A percentile compares a stretch with the other conserved stretches of the same genome.
Conservation (phyloP, 1,284 basidiomycete genomes). For the Schizopora paradoxa region DNA sequence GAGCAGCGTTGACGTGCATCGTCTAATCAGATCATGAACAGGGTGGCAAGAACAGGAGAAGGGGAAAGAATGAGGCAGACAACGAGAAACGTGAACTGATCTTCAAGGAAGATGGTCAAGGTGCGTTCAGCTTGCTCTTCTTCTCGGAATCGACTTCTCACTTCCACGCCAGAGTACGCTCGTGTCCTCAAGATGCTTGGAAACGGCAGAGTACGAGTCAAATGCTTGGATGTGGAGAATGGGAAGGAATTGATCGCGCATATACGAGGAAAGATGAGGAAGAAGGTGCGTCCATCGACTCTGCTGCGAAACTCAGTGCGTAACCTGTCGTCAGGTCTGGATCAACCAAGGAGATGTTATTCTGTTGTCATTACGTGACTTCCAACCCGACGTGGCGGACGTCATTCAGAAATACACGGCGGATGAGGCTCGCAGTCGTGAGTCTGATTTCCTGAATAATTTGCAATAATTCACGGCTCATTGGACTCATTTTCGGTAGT, state of each 20-base stretch:
- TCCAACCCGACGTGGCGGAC: constrained; percentile 99
- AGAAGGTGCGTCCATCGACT: constrained; percentile 67
- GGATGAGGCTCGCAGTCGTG: constrained; percentile 84
- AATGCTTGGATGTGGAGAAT: constrained; percentile 98
- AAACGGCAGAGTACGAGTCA: constrained; percentile 94
- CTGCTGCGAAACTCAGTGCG: neutral
- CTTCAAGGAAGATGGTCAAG: constrained; percentile 97
- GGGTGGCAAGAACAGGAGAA: constrained; percentile 99
- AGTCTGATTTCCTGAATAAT: constrained; percentile 26
- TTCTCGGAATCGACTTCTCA: neutral
- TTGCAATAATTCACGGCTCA: constrained; percentile 4
- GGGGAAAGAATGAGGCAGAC: constrained; percentile 99
- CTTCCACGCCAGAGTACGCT: constrained; percentile 73
- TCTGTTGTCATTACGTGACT: constrained; percentile 93
- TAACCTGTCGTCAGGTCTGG: constrained; percentile 72
- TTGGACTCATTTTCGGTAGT: constrained; percentile 39
- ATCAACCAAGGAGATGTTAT: constrained; percentile 99
- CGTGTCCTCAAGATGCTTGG: constrained; percentile 99
- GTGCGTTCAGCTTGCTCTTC: constrained; percentile 29
- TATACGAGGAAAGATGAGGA: constrained; percentile 98
- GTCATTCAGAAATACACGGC: constrained; percentile 99
- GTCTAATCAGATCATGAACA: constrained; percentile 30
- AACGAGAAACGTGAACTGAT: constrained; percentile 98
- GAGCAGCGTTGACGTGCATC: neutral
- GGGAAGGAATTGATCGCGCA: constrained; percentile 97